Evolutionary conservation across 257 asterid species (phyloP), one percentile per base, ranked within the genome.

Genomic region (Thymus mandschuricus): DNA sequence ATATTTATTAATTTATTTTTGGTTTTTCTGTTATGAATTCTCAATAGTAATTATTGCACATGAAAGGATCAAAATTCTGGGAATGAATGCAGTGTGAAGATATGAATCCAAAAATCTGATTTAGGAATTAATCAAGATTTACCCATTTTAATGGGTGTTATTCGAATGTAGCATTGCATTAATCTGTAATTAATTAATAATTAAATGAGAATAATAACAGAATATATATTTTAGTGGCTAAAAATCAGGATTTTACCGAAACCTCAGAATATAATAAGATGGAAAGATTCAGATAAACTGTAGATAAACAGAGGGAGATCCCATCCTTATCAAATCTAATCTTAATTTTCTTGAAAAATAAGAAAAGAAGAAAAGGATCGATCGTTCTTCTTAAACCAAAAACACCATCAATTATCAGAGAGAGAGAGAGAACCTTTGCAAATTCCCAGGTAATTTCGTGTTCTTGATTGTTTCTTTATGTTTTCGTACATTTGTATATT

Each of bases 191-290:
- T 4, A 38, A 38, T 38, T 34, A 38, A 38, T 38, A 38, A 38
- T 38, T 38, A 38, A 21, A 38, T 38, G 41, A 38, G 4, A 38
- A 38, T 38, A 38, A 5, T 21, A 66, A 77, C n/a, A 44, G 31
- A 10, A 68, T 67, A 62, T 43, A 49, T 10, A 1, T 64, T 62
- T 70, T 31, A 45, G 76, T 73, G 86, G 88, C 88, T 74, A 67
- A 50, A 81, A 74, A n/a, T 70, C 45, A 59, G 78, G 68, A 81
- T 38, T 21, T 76, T 58, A 74, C 78, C 70, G 33, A 82, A 66
- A 68, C 84, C 86, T 79, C 80, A 77, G 44, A 74, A 67, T 71
- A 49, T 49, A 69, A 49, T 49, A 69, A 82, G 59, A 34, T 46
- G 55, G 80, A 72, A 81, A 64, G 67, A 55, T 75, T 79, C 68